A percentile compares a stretch with the other conserved stretches of the same genome.
Conservation (phyloP, 805 yeast genomes). For the Zygotorulaspora florentina region DNA sequence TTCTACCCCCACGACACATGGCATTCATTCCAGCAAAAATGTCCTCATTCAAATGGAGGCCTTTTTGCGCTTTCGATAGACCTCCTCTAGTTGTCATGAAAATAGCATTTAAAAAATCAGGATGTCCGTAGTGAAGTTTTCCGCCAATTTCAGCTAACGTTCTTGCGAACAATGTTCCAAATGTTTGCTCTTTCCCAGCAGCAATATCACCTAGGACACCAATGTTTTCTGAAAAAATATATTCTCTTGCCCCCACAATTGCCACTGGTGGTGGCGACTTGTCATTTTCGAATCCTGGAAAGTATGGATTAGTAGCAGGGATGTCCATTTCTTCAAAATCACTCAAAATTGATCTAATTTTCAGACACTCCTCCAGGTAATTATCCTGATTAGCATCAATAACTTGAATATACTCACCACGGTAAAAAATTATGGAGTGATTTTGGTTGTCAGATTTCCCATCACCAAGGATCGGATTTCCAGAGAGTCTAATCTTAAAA, state of each 20-base stretch:
- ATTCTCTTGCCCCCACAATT: constrained; percentile 91
- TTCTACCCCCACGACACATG: constrained; percentile 82
- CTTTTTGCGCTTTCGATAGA: constrained; percentile 89
- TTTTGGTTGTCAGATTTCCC: constrained; percentile 97
- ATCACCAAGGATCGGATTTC: constrained; percentile 93
- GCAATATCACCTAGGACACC: constrained; percentile 95
- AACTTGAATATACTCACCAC: constrained; percentile 94
- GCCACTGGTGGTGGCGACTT: constrained; percentile 69
- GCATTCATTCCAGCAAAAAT: constrained; percentile 96
- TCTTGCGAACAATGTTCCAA: constrained; percentile 92
- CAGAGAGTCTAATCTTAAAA: constrained; percentile 71
- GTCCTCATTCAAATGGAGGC: constrained; percentile 89
- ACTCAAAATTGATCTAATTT: constrained; percentile 79
- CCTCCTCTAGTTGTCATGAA: constrained; percentile 97
- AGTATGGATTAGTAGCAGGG: constrained; percentile 49
- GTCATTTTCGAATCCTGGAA: constrained; percentile 51
- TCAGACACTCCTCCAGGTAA: constrained; percentile 88
- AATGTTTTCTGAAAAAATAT: constrained; percentile 86
- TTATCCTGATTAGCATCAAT: constrained; percentile 97
- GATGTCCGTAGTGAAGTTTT: constrained; percentile 93
- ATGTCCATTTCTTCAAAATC: constrained; percentile 81
- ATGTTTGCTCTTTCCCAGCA: constrained; percentile 96
- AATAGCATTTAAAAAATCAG: constrained; percentile 85
- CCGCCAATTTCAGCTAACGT: constrained; percentile 93
- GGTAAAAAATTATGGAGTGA: constrained; percentile 74